phyloP scores from a whole-genome alignment of 2,329 filamentous ascomycete genomes.

The Cytospora leucostoma region DNA sequence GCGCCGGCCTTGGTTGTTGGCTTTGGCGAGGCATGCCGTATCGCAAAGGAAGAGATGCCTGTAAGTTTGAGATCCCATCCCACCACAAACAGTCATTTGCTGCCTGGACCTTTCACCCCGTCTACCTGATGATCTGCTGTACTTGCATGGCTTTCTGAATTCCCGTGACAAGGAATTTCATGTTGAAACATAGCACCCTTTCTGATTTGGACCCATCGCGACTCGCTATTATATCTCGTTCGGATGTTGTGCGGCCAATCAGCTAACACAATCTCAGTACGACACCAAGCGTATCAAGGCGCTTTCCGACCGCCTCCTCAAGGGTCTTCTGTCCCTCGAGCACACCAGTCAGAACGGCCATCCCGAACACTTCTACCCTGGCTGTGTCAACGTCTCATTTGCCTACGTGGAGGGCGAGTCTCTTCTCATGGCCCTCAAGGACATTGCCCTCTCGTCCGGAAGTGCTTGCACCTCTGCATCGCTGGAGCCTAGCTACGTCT shows the following conservation, averaged over 20 bases:
- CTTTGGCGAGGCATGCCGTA: slow-evolving; percentile 92
- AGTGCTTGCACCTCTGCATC: slow-evolving; percentile 97
- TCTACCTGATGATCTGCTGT: slow-evolving; percentile 73
- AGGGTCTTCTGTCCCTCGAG: slow-evolving; percentile 83
- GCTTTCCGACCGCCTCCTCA: slow-evolving; percentile 80
- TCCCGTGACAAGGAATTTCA: slow-evolving; percentile 58
- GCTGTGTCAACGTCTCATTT: slow-evolving; percentile 97
- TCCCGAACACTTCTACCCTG: slow-evolving; percentile 80
- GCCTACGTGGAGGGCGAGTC: slow-evolving; percentile 98
- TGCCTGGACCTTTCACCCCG: slow-evolving; percentile 25
- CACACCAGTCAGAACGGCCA: slow-evolving; percentile 93
- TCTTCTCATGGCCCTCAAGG: slow-evolving; percentile 95
- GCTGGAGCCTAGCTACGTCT: slow-evolving; percentile 92
- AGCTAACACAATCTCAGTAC: slow-evolving; percentile 62
- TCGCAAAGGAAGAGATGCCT: slow-evolving; percentile 85
- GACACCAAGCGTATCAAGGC: slow-evolving; percentile 81
- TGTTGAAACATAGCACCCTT: slow-evolving; percentile 69
- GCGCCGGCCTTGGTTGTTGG: slow-evolving; percentile 87
- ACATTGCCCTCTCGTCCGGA: slow-evolving; percentile 94
- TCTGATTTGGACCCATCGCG: slow-evolving; percentile 52
- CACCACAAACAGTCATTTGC: not conserved
- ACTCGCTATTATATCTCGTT: slow-evolving; percentile 3
- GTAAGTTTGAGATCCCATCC: slow-evolving; percentile 58
- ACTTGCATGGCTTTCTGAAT: slow-evolving; percentile 93
- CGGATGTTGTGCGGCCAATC: not conserved